Base-by-base conservation (phyloP, 805 yeast genomes). In the Clavispora asparagi region DNA sequence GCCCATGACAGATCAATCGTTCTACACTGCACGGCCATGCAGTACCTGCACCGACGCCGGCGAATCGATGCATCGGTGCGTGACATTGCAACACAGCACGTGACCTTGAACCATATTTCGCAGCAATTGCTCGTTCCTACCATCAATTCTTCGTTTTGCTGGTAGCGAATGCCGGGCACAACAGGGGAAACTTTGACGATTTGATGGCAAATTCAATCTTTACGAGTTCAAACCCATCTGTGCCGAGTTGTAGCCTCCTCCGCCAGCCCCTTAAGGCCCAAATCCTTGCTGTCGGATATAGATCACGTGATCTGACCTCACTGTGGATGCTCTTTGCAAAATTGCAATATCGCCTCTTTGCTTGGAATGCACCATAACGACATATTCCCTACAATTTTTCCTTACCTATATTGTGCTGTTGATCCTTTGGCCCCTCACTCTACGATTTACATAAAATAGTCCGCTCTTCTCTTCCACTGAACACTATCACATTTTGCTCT, bases 51-150 rank as follows among this genome's bases (percentile, higher is more conserved):
- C 19, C 10, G 12, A 14, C 31, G 6, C 25, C 5, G 25, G 17
- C 25, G 6, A 11, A 16, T 16, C 25, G n/a, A 16, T 7, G 19
- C 35, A 32, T 31, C 16, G 35, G 5, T 14, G 31, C 31, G 31
- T 33, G 25, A 16, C 23, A 59, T 60, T 56, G 61, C 64, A 57
- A 56, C 63, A 56, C 39, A 39, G 39, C 67, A 62, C 67, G 67
- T 62, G 67, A 50, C 45, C 36, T 42, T 12, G 17, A 43, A 41
- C 45, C 49, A 53, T 44, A 43, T 40, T 52, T 51, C 51, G 56
- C 56, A 53, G 53, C 55, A 47, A 49, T 47, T 49, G 25, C 29
- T 11, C 35, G 35, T 10, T 31, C n/a, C 17, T 4, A 6, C 16
- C 11, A 7, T 14, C 4, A 4, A 12, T 31, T 31, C 35, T 31